Base-by-base conservation (phyloP, 1,284 basidiomycete genomes). In the Pseudozyma tsukubaensis region DNA sequence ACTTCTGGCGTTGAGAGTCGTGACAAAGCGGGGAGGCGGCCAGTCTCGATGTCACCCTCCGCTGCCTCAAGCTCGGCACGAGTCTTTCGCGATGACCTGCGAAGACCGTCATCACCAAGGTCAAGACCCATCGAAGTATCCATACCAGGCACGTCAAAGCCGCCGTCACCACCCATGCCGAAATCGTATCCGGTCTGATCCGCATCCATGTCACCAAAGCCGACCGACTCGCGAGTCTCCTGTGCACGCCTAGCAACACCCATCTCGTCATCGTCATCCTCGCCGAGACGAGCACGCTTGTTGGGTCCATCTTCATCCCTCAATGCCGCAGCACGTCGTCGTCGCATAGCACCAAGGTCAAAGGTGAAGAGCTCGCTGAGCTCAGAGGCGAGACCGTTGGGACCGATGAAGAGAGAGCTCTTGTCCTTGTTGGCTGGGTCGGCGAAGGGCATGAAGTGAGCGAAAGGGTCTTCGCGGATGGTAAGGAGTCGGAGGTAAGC, bases 341-440 rank as follows among this genome's bases (percentile, higher is more conserved):
- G 66, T 45, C 70, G 59, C 86, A 35, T 87, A 83, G 58, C 85
- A 85, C 53, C 84, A 79, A 87, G 42, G n/a, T 93, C 92, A 55
- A 93, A 91, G 85, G 92, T 88, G 86, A 97, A 97, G 60, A 97
- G 86, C 60, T 91, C 89, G 0, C 89, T 88, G 10, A 97, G 87
- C 84, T 95, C 92, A 0, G 92, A 91, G 0, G 90, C 89, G 29
- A 94, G 86, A 3, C 92, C 92, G 12, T 90, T 90, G 12, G 93
- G 92, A 0, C 91, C 94, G 48, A 91, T 92, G 77, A 89, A 92
- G 83, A 69, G 50, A 6, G 85, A 83, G 12, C 47, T 89, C 88
- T 9, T 90, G 86, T 6, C 90, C 40, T 89, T 86, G 80, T 89
- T 91, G 1, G 90, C 92, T 0, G 69, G 69, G 39, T 71, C 70